Evolutionary conservation across 768 basidiomycete species (phyloP).

Genomic region (Harrya chromipes): DNA sequence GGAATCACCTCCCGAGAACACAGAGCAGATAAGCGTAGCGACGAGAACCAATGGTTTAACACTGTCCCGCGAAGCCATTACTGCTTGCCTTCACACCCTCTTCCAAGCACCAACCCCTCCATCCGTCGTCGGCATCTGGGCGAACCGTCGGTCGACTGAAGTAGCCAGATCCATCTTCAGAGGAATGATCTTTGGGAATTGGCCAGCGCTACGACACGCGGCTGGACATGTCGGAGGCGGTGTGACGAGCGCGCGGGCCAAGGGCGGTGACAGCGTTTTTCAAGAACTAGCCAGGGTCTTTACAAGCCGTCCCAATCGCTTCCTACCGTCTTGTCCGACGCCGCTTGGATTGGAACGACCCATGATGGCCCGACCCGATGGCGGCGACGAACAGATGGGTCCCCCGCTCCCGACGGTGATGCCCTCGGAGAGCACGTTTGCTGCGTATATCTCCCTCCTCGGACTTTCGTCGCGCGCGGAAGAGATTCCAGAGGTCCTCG

Average conservation of each 20-base stretch:
- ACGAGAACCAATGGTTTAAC: neutral
- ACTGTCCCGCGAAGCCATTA: constrained; percentile 10
- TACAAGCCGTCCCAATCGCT: constrained; percentile 3
- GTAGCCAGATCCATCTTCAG: constrained; percentile 52
- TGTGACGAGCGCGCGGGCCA: constrained; percentile 15
- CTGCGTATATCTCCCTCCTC: constrained; percentile 59
- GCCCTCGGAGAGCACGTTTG: constrained; percentile 51
- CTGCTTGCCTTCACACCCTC: constrained; percentile 8
- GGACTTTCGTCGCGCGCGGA: constrained; percentile 45
- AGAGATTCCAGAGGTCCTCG: constrained; percentile 65
- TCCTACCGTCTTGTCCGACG: constrained; percentile 7
- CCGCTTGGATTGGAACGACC: constrained; percentile 7
- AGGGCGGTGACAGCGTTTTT: constrained; percentile 12
- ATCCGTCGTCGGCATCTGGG: constrained; percentile 44
- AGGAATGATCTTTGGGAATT: constrained; percentile 55
- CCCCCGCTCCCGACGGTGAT: constrained; percentile 35
- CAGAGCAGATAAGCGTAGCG: neutral
- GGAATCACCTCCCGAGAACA: neutral
- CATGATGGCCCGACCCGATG: neutral
- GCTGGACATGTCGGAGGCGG: constrained; percentile 38
- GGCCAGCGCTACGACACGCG: constrained; percentile 38
- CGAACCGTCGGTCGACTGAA: constrained; percentile 42
- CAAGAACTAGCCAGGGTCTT: constrained; percentile 23
- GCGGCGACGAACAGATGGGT: constrained; percentile 5
- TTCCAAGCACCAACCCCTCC: constrained; percentile 24